phyloP scores from a whole-genome alignment of 1,284 basidiomycete genomes.

The Athelia psychrophila region DNA sequence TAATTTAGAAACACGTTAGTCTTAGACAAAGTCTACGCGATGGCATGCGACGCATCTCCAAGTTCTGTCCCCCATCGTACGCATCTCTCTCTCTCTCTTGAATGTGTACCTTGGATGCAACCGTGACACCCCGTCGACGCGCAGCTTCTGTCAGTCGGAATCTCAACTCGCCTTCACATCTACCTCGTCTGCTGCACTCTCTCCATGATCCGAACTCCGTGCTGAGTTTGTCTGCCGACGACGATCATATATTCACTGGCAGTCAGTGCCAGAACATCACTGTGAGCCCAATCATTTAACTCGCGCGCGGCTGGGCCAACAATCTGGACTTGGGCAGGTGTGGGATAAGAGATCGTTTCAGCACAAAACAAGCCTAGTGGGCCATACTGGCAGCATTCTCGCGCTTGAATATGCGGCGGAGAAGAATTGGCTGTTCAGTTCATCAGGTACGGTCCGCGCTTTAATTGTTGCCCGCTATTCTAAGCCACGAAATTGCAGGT shows the following conservation, averaged over 20 bases:
- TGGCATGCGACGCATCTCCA: not conserved
- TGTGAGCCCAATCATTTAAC: constrained; percentile 38
- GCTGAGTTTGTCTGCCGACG: constrained; percentile 73
- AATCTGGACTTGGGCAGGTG: constrained; percentile 48
- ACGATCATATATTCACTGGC: constrained; percentile 78
- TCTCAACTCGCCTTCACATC: constrained; percentile 31
- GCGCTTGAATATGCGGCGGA: constrained; percentile 78
- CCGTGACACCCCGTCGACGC: constrained; percentile 3
- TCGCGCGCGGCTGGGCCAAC: not conserved
- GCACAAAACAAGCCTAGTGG: constrained; percentile 70
- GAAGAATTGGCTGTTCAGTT: constrained; percentile 83
- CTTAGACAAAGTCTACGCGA: no score
- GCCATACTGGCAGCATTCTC: constrained; percentile 86
- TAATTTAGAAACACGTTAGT: no score
- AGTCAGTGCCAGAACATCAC: constrained; percentile 80
- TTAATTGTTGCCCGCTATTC: constrained; percentile 10
- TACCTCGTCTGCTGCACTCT: constrained; percentile 60
- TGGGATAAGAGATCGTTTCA: constrained; percentile 77
- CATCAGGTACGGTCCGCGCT: constrained; percentile 53
- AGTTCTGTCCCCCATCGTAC: constrained; percentile 18
- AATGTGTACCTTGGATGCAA: no score
- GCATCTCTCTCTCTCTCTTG: constrained; percentile 9
- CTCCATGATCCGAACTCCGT: constrained; percentile 69
- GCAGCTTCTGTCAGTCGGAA: constrained; percentile 60
- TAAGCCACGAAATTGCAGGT: constrained; percentile 3